A percentile compares a stretch with the other conserved stretches of the same genome.
phyloP scores from a whole-genome alignment of 169 alveolate species.

The Cryptosporidium baileyi region DNA sequence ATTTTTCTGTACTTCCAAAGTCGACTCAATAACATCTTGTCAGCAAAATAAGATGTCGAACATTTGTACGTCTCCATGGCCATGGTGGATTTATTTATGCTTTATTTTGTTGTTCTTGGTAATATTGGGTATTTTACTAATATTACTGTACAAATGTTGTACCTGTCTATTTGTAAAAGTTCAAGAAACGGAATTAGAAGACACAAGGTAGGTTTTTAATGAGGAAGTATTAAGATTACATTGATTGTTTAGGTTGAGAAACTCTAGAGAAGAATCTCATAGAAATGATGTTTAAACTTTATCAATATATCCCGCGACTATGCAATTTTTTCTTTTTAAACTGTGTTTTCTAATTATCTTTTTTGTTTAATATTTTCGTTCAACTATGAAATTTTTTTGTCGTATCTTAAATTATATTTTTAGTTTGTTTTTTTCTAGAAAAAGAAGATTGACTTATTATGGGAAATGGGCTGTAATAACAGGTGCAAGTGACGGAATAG shows the following conservation, averaged over 20 bases:
- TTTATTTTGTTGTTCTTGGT: not conserved
- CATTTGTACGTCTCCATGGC: constrained; percentile 50
- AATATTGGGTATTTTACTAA: constrained; percentile 9
- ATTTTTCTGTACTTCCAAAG: constrained; percentile 56
- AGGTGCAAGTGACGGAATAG: constrained; percentile 86
- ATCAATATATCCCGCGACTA: no score
- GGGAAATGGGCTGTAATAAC: constrained; percentile 82
- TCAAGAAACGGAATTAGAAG: constrained; percentile 36
- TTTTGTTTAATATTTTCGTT: no score
- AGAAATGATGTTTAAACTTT: no score
- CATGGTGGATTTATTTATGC: constrained; percentile 64
- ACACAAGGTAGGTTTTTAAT: constrained; percentile 11
- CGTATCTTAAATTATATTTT: no score
- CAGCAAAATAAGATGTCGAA: not conserved
- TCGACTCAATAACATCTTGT: constrained; percentile 52
- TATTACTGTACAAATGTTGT: constrained; percentile 42
- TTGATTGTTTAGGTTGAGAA: not conserved
- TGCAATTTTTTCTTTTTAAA: no score
- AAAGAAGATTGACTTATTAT: constrained; percentile 61
- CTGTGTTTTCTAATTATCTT: no score
- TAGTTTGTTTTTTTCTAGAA: no score
- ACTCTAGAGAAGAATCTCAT: not conserved
- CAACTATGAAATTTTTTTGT: no score
- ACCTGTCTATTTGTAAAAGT: constrained; percentile 41
- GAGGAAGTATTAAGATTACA: not conserved